Evolutionary conservation across 345 rosid genomes (phyloP).

Genomic region (Brassica nigra): DNA sequence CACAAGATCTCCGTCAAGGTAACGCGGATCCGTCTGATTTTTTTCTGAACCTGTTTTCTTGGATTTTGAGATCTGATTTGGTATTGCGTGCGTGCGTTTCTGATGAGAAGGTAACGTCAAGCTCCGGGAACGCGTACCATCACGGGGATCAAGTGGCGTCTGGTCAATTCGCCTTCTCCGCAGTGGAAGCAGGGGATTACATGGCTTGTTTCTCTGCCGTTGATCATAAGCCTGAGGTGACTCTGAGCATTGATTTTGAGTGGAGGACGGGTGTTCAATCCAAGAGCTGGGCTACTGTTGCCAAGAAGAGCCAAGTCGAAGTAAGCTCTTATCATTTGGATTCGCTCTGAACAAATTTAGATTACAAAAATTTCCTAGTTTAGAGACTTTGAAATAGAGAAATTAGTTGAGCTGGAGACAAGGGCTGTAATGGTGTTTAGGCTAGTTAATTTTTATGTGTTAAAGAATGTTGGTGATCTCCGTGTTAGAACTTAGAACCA

Average conservation of each 20-base stretch:
- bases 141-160: slow-evolving; percentile 65
- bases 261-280: slow-evolving; percentile 62
- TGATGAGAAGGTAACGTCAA: slow-evolving; percentile 62
- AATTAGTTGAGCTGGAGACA: background rate
- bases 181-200: slow-evolving; percentile 83
- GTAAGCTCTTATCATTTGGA: background rate
- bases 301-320: background rate
- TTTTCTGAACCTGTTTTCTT: background rate
- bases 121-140: slow-evolving; percentile 68
- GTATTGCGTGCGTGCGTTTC: background rate
- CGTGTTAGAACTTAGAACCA: slow-evolving; percentile 4
- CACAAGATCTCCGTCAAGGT: slow-evolving; percentile 82
- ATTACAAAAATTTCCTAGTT: no score
- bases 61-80: background rate
- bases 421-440: background rate
- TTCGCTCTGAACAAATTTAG: no score
- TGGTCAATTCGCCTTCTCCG: slow-evolving; percentile 89
- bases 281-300: background rate
- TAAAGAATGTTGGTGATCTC: background rate
- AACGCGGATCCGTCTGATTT: slow-evolving; percentile 6
- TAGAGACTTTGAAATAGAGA: background rate
- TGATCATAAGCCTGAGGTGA: slow-evolving; percentile 56
- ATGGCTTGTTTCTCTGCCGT: slow-evolving; percentile 76
- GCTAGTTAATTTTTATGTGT: background rate
- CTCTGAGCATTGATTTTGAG: slow-evolving; percentile 71